A percentile compares a stretch with the other conserved stretches of the same genome.
These are phyloP conservation scores for Hypoxylon fragiforme DNA, from an alignment of 495 filamentous ascomycete species.

Conservation along the genomic window DNA sequence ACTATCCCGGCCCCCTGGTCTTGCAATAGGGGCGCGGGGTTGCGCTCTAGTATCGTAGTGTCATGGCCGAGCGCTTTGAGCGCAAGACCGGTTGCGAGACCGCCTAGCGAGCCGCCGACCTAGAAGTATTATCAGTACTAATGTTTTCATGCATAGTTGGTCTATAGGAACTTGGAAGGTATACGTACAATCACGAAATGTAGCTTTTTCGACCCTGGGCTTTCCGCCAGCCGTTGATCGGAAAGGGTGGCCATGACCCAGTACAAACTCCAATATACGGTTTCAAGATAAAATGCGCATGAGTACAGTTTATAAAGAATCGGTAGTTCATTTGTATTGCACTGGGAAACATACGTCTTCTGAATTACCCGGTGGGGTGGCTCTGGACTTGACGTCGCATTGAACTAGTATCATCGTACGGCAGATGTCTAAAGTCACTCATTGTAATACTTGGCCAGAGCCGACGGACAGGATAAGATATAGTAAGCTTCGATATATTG, in stretches of 20 bases:
- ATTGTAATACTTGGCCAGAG: background rate
- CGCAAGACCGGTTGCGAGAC: conserved; percentile 52
- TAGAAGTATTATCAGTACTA: conserved; percentile 16
- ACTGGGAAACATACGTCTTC: conserved; percentile 17
- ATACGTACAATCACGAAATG: conserved; percentile 41
- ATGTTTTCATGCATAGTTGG: background rate
- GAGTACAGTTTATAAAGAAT: background rate
- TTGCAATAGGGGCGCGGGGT: conserved; percentile 48
- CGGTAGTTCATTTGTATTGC: conserved; percentile 7
- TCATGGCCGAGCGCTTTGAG: conserved; percentile 53
- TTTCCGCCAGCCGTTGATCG: conserved; percentile 1
- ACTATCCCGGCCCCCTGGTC: conserved; percentile 63
- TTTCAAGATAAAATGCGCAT: background rate
- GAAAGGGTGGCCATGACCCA: conserved; percentile 19
- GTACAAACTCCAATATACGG: background rate
- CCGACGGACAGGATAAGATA: conserved; percentile 14
- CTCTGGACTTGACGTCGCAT: conserved; percentile 19
- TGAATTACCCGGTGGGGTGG: conserved; percentile 29
- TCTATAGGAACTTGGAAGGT: background rate
- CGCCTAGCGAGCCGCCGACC: conserved; percentile 56
- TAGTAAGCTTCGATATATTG: conserved; percentile 12
- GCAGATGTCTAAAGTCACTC: conserved; percentile 22
- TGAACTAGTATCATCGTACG: conserved; percentile 4
- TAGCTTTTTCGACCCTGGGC: conserved; percentile 24
- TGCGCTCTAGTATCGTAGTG: conserved; percentile 59